Base-by-base conservation (phyloP, 257 asterid genomes). In the Forsythia suspensa region DNA sequence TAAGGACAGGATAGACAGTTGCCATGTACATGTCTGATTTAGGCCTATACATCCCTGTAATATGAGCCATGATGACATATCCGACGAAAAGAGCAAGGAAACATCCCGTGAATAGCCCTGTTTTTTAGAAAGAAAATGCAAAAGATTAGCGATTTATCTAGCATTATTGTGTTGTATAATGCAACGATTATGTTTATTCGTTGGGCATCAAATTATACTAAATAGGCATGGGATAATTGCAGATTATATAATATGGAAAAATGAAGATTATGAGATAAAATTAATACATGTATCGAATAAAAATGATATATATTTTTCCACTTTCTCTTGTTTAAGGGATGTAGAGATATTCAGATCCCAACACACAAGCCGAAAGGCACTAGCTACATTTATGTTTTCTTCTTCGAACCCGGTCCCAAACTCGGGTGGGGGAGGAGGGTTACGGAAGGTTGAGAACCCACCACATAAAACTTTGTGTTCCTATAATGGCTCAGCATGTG, bases 61-160 rank as follows among this genome's bases (percentile, higher is more conserved):
- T 79, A 81, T 88, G 96, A 52, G 98, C 97, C 94, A 93, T 87
- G 87, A 93, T 87, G 44, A 85, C 85, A 52, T 95, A 95, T 77
- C 99, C 99, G 15, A 90, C 75, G 72, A 91, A 83, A 46, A 95
- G 94, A 4, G 96, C 98, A 0, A 90, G 34, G 81, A 93, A 93
- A 81, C 97, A 89, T 8, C 99, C 99, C 0, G 91, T 74, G 81
- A 95, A 91, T 44, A 95, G 72, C 10, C 99, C 98, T 95, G 93
- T 21, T 79, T 77, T 16, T 13, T 34, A 1, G 39, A 41, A 76
- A 74, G 44, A 29, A 36, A 83, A 80, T 7, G 76, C 3, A 63
- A 34, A 76, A 16, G 9, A 40, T 81, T 9, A 85, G 69, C 61
- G 42, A 57, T 18, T 29, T 37, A 9, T 43, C n/a, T 61, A 39